Evolutionary conservation across 2,329 filamentous ascomycete genomes (phyloP).

Genomic region (Rutstroemia sp.): DNA sequence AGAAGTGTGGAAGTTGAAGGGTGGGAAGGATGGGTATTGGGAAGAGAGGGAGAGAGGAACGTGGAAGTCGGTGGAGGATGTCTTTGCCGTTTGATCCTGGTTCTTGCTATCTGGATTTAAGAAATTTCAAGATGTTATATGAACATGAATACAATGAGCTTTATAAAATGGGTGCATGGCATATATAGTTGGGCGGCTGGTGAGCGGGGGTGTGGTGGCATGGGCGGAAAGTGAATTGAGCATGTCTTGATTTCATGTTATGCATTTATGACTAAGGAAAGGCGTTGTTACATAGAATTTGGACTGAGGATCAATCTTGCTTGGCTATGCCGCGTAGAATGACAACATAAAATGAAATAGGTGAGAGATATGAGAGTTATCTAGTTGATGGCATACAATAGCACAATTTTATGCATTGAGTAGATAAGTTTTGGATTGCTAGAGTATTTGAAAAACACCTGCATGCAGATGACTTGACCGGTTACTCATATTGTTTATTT

Average conservation of each 20-base stretch:
- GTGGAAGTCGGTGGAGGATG: conserved; percentile 53
- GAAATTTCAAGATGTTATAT: neutral
- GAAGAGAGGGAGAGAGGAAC: conserved; percentile 62
- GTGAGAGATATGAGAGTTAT: no score
- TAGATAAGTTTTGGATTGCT: no score
- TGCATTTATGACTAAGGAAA: no score
- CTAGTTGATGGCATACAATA: no score
- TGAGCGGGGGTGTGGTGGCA: neutral
- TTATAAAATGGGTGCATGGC: neutral
- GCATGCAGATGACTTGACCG: no score
- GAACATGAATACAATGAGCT: neutral
- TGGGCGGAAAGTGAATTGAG: neutral
- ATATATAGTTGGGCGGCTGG: neutral
- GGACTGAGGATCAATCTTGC: no score
- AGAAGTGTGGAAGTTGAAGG: conserved; percentile 68
- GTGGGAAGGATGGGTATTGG: conserved; percentile 88
- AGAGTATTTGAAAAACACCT: no score
- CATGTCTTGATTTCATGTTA: no score
- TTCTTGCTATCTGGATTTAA: no score
- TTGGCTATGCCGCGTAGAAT: no score
- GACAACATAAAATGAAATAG: neutral
- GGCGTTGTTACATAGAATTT: no score
- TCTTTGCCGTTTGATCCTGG: conserved; percentile 33
- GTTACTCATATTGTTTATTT: neutral
- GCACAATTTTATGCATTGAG: no score